Evolutionary conservation across 2,329 filamentous ascomycete species (phyloP), one percentile per base, ranked within the genome.

Genomic region (Graphiopsis chlorocephala): DNA sequence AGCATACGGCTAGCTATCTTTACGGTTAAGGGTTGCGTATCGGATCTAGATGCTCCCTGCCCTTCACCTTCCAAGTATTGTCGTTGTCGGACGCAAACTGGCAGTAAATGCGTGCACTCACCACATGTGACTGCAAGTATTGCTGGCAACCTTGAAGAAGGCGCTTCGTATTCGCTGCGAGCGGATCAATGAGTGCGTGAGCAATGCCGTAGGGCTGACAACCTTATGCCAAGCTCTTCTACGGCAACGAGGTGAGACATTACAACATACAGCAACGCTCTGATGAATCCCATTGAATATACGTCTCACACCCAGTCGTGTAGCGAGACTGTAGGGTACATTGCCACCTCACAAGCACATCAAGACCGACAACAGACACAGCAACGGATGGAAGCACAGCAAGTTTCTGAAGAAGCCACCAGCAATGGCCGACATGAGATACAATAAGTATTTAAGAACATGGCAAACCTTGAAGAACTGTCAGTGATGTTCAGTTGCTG

Each of bases 401-500:
- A 45, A 10, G 23, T 42, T 45, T 45, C 5, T 3, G 12, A 15
- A 12, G 11, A 11, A 45, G 38, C 38, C 38, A 45, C 38, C 38
- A 6, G 8, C 3, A 11, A 20, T 8, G n/a, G n/a, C 47, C 3
- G 23, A 28, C 2, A 55, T 26, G 20, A 28, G 12, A 55, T 55
- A 33, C 50, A 55, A 4, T 33, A 23, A 5, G 12, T 33, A 55
- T 55, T 4, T 55, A 55, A 14, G 17, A 33, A 29, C 14, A 55
- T 33, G 31, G 33, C 33, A 42, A 50, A 38, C 48, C 60, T 62
- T 62, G 20, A 45, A 45, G 20, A 48, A 23, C 60, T 45, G 60
- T 62, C 60, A 62, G 60, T 23, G 25, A 62, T 55, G 33, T 62
- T 53, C 59, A 15, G n/a, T 61, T 25, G 31, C 47, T 25, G 26